Percentiles rank a stretch among this genome's conserved stretches.
Evolutionary conservation across 169 alveolate species (phyloP).

Genomic region (Plasmodium sp.): DNA sequence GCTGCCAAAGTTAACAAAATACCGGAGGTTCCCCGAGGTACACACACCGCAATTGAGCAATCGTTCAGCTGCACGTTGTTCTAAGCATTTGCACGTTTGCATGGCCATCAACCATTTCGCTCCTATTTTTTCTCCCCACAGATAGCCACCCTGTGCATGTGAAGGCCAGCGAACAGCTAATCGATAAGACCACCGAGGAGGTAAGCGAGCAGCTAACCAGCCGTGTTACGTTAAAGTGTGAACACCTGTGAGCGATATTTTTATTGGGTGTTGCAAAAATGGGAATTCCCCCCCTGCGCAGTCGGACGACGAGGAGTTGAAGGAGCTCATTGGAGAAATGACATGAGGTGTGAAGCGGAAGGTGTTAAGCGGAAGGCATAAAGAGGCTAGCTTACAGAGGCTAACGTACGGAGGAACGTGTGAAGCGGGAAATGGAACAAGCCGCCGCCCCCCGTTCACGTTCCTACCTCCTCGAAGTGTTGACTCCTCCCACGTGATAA

Average conservation of each 20-base stretch:
- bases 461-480: too few species aligned
- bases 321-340: slow-evolving; percentile 75
- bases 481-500: too few species aligned
- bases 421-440: neutral
- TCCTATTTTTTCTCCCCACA: neutral
- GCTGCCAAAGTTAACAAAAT: slow-evolving; percentile 41
- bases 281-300: neutral
- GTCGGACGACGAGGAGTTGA: slow-evolving; percentile 74
- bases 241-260: neutral
- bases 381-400: too few species aligned
- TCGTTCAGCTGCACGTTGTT: neutral
- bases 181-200: slow-evolving; percentile 37
- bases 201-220: neutral
- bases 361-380: neutral
- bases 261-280: neutral
- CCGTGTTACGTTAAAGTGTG: neutral
- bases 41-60: neutral
- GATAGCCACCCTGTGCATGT: neutral
- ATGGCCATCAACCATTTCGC: neutral
- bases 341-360: neutral
- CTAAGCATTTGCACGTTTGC: neutral
- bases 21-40: slow-evolving; percentile 35
- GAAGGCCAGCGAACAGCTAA: neutral
- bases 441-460: neutral
- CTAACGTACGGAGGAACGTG: neutral